phyloP scores from a whole-genome alignment of 148 eudicot genomes.

The Heliosperma pusillum region DNA sequence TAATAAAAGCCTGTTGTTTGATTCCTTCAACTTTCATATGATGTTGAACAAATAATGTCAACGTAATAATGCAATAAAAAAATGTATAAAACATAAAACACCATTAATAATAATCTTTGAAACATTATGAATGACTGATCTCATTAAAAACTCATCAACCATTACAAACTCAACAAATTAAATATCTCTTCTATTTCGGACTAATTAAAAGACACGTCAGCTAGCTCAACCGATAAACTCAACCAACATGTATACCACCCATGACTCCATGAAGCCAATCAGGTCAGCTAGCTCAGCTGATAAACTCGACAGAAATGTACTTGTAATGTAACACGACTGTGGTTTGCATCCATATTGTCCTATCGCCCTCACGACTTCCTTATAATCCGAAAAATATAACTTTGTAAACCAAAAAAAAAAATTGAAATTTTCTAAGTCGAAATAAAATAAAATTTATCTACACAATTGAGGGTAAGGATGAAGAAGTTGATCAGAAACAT shows the following conservation, averaged over 20 bases:
- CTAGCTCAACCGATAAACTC: neutral
- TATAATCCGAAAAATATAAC: neutral
- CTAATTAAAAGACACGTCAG: too few relatives aligned
- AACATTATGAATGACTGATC: constrained; percentile 28
- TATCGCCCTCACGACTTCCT: neutral
- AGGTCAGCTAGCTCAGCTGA: neutral
- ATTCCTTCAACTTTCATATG: constrained; percentile 1
- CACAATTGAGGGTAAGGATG: constrained; percentile 41
- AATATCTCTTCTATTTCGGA: constrained; percentile 3
- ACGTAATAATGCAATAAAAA: neutral
- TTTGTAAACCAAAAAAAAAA: neutral
- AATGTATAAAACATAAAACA: neutral
- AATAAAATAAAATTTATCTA: constrained; percentile 25
- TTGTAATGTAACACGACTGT: too few relatives aligned
- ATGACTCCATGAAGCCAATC: neutral
- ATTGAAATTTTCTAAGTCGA: too few relatives aligned
- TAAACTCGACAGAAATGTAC: neutral
- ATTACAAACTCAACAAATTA: constrained; percentile 23
- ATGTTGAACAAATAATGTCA: neutral
- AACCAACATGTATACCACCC: neutral
- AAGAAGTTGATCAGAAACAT: constrained; percentile 32
- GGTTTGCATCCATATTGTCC: too few relatives aligned
- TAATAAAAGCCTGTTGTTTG: too few relatives aligned
- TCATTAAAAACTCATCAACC: constrained; percentile 28
- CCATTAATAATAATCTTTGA: neutral